Conservation (phyloP, 768 basidiomycete species). For the Porpolomopsis calyptriformis region DNA sequence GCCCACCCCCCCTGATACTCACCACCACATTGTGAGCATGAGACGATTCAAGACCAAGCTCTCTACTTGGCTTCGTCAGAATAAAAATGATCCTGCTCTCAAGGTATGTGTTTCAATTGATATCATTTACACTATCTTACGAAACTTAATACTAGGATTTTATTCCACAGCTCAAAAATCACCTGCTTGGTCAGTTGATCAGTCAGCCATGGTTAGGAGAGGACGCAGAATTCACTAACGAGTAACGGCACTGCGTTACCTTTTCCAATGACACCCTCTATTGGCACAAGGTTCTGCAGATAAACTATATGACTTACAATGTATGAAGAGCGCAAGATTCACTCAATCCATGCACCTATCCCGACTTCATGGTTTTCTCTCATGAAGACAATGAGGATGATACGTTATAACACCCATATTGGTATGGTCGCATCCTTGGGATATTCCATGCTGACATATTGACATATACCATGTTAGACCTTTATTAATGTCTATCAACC, state of each 20-base stretch:
- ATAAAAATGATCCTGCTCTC: slow-evolving; percentile 2
- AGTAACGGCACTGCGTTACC: background rate
- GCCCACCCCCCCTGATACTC: background rate
- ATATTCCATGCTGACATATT: slow-evolving; percentile 14
- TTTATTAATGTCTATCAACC: background rate
- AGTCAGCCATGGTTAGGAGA: slow-evolving; percentile 7
- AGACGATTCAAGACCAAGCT: background rate
- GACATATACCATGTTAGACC: slow-evolving; percentile 4
- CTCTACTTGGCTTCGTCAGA: background rate
- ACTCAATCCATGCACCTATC: slow-evolving; percentile 18
- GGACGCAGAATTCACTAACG: slow-evolving; percentile 3
- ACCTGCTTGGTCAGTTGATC: slow-evolving; percentile 9
- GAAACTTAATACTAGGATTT: slow-evolving; percentile 12
- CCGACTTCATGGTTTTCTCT: slow-evolving; percentile 22
- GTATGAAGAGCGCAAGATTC: slow-evolving; percentile 22
- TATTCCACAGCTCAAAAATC: slow-evolving; percentile 10
- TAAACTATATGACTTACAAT: slow-evolving; percentile 24
- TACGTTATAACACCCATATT: slow-evolving; percentile 7
- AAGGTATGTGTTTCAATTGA: background rate
- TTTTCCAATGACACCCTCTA: slow-evolving; percentile 17
- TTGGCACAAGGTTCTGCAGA: slow-evolving; percentile 13
- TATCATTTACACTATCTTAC: background rate
- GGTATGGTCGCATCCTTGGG: slow-evolving; percentile 11
- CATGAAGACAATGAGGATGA: too few species aligned
- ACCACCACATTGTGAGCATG: slow-evolving; percentile 17